Percentiles rank a stretch among this genome's conserved stretches.
Conservation (phyloP, 257 asterid genomes). For the Gentiana macrophylla region DNA sequence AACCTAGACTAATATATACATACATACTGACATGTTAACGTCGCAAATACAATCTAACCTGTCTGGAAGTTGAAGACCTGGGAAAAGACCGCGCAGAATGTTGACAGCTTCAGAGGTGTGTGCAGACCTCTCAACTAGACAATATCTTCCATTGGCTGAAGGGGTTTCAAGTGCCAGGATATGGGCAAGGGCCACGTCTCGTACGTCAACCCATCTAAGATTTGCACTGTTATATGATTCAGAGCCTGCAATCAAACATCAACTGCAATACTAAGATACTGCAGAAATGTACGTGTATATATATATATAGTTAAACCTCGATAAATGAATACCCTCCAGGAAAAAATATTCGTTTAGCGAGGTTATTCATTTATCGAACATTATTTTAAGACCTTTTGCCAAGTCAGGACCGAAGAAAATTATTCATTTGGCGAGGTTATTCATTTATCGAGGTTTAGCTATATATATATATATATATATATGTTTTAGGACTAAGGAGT, state of each 20-base stretch:
- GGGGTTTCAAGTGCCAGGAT: constrained; percentile 57
- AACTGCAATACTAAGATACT: background rate
- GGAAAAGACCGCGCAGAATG: constrained; percentile 40
- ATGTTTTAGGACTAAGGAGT: too few species aligned
- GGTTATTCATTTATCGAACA: too few species aligned
- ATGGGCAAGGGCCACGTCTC: constrained; percentile 71
- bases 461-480: too few species aligned
- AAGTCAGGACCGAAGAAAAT: too few species aligned
- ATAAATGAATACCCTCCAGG: too few species aligned
- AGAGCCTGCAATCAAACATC: constrained; percentile 18
- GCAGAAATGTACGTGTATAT: background rate
- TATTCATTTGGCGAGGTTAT: too few species aligned
- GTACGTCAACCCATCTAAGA: constrained; percentile 57
- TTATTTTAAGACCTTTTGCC: too few species aligned
- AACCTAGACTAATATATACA: too few species aligned
- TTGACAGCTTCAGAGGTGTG: constrained; percentile 45
- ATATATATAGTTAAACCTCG: too few species aligned
- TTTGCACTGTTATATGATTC: constrained; percentile 24
- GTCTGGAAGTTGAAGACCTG: constrained; percentile 41
- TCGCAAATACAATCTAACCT: constrained; percentile 30
- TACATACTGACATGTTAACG: too few species aligned
- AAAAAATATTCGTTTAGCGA: too few species aligned
- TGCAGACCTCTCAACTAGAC: constrained; percentile 40
- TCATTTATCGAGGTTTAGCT: too few species aligned
- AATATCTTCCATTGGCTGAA: constrained; percentile 61